Evolutionary conservation across 345 rosid species (phyloP).

Genomic region (Noccaea caerulescens): DNA sequence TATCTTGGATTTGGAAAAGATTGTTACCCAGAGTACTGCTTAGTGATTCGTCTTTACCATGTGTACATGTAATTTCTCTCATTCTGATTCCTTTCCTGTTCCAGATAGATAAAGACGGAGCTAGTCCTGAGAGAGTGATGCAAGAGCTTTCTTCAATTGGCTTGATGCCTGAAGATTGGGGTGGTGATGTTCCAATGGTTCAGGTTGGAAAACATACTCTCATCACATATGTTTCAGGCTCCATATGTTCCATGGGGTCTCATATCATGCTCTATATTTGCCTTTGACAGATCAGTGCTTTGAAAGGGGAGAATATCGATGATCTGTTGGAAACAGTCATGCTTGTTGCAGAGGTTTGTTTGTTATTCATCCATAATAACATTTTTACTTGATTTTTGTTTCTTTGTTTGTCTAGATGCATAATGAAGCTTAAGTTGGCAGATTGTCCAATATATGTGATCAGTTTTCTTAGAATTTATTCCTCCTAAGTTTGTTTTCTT

Average conservation of each 20-base stretch:
- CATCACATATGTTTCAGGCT: conserved; percentile 37
- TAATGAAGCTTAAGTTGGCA: conserved; percentile 12
- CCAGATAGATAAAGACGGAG: conserved; percentile 98
- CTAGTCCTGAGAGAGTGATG: conserved; percentile 95
- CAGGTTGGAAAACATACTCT: conserved; percentile 57
- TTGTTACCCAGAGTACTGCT: conserved; percentile 15
- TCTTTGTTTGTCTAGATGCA: conserved; percentile 19
- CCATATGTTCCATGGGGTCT: conserved; percentile 24
- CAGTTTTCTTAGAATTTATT: background rate
- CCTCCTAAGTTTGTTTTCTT: conserved; percentile 6
- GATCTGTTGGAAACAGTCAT: conserved; percentile 91
- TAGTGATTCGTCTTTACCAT: conserved; percentile 33
- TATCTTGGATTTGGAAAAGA: conserved; percentile 19
- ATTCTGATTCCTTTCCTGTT: conserved; percentile 30
- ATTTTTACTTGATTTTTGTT: background rate
- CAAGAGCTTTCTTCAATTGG: conserved; percentile 97
- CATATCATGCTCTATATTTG: conserved; percentile 39
- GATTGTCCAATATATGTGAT: background rate
- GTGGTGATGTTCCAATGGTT: conserved; percentile 96
- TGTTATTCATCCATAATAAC: conserved; percentile 22
- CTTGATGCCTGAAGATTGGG: conserved; percentile 99
- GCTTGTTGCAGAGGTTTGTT: conserved; percentile 98
- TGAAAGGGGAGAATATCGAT: conserved; percentile 83
- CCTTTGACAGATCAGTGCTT: conserved; percentile 87
- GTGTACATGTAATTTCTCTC: conserved; percentile 32